Percentiles rank a stretch among this genome's conserved stretches.
phyloP scores from a whole-genome alignment of 2,329 filamentous ascomycete species.

The Trichophyton benhamiae region DNA sequence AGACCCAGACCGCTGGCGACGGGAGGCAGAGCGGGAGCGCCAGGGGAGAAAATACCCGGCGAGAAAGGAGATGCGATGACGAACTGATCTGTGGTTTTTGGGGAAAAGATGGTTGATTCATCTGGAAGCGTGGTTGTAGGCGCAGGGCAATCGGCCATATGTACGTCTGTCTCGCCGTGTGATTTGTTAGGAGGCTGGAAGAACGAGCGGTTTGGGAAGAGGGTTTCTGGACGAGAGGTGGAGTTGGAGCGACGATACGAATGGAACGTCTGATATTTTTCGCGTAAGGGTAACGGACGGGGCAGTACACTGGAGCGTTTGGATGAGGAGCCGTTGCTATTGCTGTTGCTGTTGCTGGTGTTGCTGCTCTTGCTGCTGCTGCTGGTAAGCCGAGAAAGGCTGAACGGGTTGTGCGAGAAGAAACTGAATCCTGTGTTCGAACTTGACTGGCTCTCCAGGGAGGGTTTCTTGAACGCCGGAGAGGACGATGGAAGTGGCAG shows the following conservation, averaged over 20 bases:
- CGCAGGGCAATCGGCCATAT: constrained; percentile 21
- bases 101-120: constrained; percentile 30
- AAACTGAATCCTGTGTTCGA: not conserved
- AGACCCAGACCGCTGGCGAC: constrained; percentile 15
- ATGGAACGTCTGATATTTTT: constrained; percentile 22
- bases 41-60: constrained; percentile 17
- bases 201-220: constrained; percentile 9
- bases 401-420: constrained; percentile 13
- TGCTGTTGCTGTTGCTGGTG: not conserved
- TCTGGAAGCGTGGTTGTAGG: constrained; percentile 22
- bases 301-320: constrained; percentile 24
- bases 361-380: not conserved
- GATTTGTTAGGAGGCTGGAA: constrained; percentile 10
- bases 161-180: not conserved
- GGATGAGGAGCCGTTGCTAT: constrained; percentile 13
- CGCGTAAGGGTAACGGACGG: constrained; percentile 28
- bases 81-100: constrained; percentile 33
- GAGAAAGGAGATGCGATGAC: constrained; percentile 24
- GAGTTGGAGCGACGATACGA: constrained; percentile 7
- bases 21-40: constrained; percentile 10
- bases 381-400: not conserved
- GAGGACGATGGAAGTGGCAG: not conserved
- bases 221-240: constrained; percentile 6
- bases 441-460: constrained; percentile 3
- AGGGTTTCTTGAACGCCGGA: not conserved